Base-by-base conservation (phyloP, 768 basidiomycete species). In the Strobilomyces dryophilus region DNA sequence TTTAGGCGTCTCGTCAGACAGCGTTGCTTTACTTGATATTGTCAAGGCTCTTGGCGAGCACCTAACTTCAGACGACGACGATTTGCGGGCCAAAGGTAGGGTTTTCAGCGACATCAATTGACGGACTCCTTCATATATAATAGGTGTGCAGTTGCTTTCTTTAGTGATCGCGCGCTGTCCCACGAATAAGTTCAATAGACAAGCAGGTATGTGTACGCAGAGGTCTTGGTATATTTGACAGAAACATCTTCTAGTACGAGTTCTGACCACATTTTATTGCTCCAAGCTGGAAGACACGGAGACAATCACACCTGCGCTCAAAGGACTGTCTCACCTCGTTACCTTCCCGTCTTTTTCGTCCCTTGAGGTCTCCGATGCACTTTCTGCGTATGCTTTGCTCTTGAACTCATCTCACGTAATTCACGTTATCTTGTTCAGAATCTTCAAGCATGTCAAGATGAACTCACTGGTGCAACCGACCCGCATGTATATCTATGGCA, bases 21-120 rank as follows among this genome's bases (percentile, higher is more conserved):
- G 75, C 20, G 69, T 80, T 9, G 79, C 83, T 18, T 73, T 97
- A 14, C 73, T 94, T 5, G 79, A 85, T 56, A 72, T 98, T 20
- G 91, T 98, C 34, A 93, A 91, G 65, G 83, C 85, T 24, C 79
- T 97, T 0, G 92, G 92, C 39, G 87, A 90, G 59, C 93, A 89
- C 63, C 74, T 99, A 14, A 95, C 91, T 0, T 84, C 91, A 2
- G 90, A 94, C 52, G 89, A 95, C 50, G 89, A 87, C 60, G 74
- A 76, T 5, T 69, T 87, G 11, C 79, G 95, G 27, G 80, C 81
- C 9, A 92, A 92, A 76, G 95, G 95, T 92, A 54, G 43, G 49
- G 45, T 54, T 40, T 41, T 34, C n/a, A 24, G 21, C 35, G 32
- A 7, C 18, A 61, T 37, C 41, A 45, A 45, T 20, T 3, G 21